phyloP scores from a whole-genome alignment of 352 stramenopile genomes.

The Phytophthora idaei region DNA sequence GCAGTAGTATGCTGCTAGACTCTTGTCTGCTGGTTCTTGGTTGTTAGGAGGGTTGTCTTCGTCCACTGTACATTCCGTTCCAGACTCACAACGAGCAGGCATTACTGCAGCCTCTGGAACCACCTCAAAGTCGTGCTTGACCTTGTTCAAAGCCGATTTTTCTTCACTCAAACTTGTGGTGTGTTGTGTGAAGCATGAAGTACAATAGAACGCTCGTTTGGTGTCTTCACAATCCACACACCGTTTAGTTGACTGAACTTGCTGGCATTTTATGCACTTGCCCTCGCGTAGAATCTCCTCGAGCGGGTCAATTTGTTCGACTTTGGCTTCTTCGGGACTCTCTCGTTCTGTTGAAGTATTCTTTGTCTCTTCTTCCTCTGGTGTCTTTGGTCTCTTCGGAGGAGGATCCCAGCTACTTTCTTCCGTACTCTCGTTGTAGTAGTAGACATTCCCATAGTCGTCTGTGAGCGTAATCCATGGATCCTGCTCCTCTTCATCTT shows the following conservation, averaged over 20 bases:
- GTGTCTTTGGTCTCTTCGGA: conserved; percentile 9
- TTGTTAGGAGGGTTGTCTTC: conserved; percentile 16
- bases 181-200: conserved; percentile 59
- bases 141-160: conserved; percentile 22
- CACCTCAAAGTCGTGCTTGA: conserved; percentile 63
- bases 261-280: conserved; percentile 49
- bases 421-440: conserved; percentile 57
- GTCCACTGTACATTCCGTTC: conserved; percentile 14
- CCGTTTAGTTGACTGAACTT: conserved; percentile 44
- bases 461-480: conserved; percentile 45
- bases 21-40: conserved; percentile 9
- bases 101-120: conserved; percentile 31
- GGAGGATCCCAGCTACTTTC: conserved; percentile 57
- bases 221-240: conserved; percentile 59
- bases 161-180: conserved; percentile 26
- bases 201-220: conserved; percentile 43
- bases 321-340: conserved; percentile 2
- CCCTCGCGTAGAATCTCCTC: conserved; percentile 22
- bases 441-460: conserved; percentile 66
- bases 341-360: not conserved
- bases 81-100: conserved; percentile 40
- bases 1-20: conserved; percentile 51
- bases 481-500: conserved; percentile 12
- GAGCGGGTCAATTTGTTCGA: conserved; percentile 22
- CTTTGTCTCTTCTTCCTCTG: conserved; percentile 3